Evolutionary conservation across 2,329 filamentous ascomycete genomes (phyloP), one percentile per base, ranked within the genome.

Genomic region (Ambrosiella cleistominuta): DNA sequence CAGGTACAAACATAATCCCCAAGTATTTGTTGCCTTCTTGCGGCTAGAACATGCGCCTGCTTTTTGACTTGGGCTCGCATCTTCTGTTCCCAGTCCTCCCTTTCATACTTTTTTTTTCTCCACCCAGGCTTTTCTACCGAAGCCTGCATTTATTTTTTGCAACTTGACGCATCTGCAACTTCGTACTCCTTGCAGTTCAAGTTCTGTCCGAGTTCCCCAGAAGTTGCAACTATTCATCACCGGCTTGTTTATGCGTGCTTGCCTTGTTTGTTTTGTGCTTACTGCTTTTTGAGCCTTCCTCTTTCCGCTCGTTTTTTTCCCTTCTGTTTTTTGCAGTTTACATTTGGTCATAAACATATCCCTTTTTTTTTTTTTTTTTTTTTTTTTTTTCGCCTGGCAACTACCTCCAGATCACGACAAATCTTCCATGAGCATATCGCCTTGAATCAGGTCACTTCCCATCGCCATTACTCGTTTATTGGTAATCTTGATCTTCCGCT

Each of bases 261-360:
- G 42, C n/a, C 44, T 40, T 57, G 35, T 39, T 51, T 53, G 7
- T 57, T 57, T 36, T 40, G 50, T 44, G 39, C 39, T 50, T 38
- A n/a, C 36, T 47, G 15, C 36, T 44, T 55, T 38, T 47, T 37
- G 12, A 17, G 52, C 19, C 63, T 62, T 64, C 60, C 63, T 62
- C 63, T 71, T 66, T 64, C 70, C 68, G 67, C 53, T 56, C 47
- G 59, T 53, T 54, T 50, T 50, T 17, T 51, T 52, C 47, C 36
- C 40, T 42, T 37, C 57, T 47, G 17, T 40, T 57, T 57, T 38
- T 37, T 15, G 19, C 53, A 49, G 17, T 38, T 58, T 51, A 35
- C 35, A 17, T 49, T 59, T 50, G 39, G 42, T 39, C 50, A 52
- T 35, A 13, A 27, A 38, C 36, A 12, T 15, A 40, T 51, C 9